Base-by-base conservation (phyloP, 768 basidiomycete genomes). In the Trametes cinnabarina region DNA sequence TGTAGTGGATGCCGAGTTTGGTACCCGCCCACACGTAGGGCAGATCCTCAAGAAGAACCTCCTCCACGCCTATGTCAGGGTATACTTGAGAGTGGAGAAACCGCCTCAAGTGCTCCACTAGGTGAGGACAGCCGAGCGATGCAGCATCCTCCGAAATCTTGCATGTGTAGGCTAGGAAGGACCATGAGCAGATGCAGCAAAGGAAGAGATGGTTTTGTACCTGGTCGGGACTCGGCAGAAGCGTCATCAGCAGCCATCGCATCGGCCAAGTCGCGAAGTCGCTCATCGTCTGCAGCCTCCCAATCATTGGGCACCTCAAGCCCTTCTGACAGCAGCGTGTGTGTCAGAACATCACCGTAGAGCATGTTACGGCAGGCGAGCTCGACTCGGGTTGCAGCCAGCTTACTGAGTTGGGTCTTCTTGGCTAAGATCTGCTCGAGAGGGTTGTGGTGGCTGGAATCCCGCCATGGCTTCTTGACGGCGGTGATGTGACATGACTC, bases 391-490 rank as follows among this genome's bases (percentile, higher is more conserved):
- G 34, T 9, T 2, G 61, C 61, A 0, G 61, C 48, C 2, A 62
- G 42, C 47, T 62, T 51, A 34, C 25, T 34, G 1, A 39, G 43
- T 9, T 56, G 61, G 8, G 32, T 44, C 32, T 66, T 67, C 3
- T 52, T 62, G 11, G 48, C n/a, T 3, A 68, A 47, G 43, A 68
- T 68, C 51, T 68, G 67, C 1, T 51, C 44, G 4, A 68, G 56
- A 1, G 66, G 55, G 1, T 67, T 41, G 28, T 55, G 55, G 1
- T 39, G n/a, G 49, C 26, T 67, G 2, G 67, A 66, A 1, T 57
- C 53, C 4, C 62, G 59, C 60, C 62, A 68, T 7, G 66, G 67
- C 19, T 57, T 28, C 46, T 68, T 68, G n/a, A 68, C 63, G 0
- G 67, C 65, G 9, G n/a, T 51, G 35, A 68, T 68, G 25, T 51